Evolutionary conservation across 2,329 filamentous ascomycete species (phyloP), one percentile per base, ranked within the genome.

Genomic region (Fusarium nisikadoi): DNA sequence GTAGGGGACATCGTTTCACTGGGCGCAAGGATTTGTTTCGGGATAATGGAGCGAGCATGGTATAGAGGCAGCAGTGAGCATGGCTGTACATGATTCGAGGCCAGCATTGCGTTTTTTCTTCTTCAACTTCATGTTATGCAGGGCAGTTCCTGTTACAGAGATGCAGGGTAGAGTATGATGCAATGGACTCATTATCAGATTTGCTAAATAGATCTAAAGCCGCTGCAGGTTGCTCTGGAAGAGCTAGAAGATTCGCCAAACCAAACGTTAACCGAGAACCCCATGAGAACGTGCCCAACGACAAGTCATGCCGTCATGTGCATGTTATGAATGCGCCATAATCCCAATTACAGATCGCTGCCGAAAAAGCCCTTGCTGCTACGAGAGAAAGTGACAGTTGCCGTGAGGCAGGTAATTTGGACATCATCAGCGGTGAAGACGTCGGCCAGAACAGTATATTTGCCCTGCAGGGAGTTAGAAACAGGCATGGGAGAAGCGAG

Each of bases 381-480:
- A 43, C 80, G 71, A 41, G 77, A 77, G 80, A 96, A 95, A 47
- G 83, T 79, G 65, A 96, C 90, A 11, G 86, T 88, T 27, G 94
- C 94, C 62, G 92, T 91, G 79, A 99, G 86, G 84, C 96, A 99
- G 67, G 95, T 97, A 72, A 99, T 92, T 79, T 90, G 91, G 72
- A 91, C 86, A 63, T 89, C 86, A 56, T 97, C 91, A 68, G 85
- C 87, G 74, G 89, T 94, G 83, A 90, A 92, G 53, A 97, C 95
- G 79, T 98, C 93, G 45, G 95, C 96, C 42, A 91, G 84, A 39
- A 99, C 96, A 23, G 89, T 93, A 87, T 98, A 99, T 79, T 90
- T 95, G 80, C 95, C 96, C 94, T 96, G 72, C 5, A 8, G 6
- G 6, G 14, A n/a, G 42, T 73, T 62, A 74, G 68, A 45, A 42